Evolutionary conservation across 768 basidiomycete genomes (phyloP).

Genomic region (Leccinum aurantiacum): DNA sequence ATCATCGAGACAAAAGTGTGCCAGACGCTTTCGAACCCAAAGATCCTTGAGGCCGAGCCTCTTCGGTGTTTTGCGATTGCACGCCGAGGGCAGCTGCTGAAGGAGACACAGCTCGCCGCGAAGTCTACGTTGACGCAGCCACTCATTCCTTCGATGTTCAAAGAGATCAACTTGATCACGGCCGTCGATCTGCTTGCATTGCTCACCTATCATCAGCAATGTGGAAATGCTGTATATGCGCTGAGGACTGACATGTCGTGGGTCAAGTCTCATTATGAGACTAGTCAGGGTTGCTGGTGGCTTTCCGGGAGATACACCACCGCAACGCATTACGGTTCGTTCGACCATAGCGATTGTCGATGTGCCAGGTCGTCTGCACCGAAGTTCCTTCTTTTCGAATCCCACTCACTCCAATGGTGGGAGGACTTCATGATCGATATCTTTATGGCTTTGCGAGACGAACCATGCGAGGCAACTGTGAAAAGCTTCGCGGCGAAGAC

Average conservation of each 20-base stretch:
- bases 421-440: constrained; percentile 17
- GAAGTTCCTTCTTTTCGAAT: neutral
- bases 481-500: neutral
- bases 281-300: neutral
- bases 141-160: neutral
- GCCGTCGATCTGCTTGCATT: neutral
- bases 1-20: neutral
- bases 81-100: neutral
- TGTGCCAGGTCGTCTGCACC: neutral
- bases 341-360: no score
- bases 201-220: neutral
- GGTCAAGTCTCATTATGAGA: neutral
- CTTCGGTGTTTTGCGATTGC: neutral
- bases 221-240: neutral
- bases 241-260: neutral
- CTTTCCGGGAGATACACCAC: neutral
- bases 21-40: neutral
- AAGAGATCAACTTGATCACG: neutral
- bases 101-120: neutral
- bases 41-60: neutral
- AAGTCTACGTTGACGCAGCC: neutral
- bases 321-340: no score
- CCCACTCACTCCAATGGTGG: constrained; percentile 22
- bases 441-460: constrained; percentile 17
- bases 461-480: constrained; percentile 16